Evolutionary conservation across 306 rosid species (phyloP), one percentile per base, ranked within the genome.

Genomic region (Citrullus mucosospermus): DNA sequence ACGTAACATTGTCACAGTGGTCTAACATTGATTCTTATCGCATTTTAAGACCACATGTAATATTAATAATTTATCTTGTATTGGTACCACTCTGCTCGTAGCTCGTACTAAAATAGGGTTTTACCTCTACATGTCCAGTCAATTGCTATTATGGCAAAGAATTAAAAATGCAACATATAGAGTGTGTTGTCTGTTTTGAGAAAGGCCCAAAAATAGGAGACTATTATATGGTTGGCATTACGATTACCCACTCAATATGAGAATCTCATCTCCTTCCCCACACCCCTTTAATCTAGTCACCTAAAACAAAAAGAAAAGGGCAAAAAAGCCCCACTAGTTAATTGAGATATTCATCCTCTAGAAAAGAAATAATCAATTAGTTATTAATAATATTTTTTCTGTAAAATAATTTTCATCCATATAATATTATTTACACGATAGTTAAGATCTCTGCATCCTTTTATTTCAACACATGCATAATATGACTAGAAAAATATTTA

Each of bases 201-300:
- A 11, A 13, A 41, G 4, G 30, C 51, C 48, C 14, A 34, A 38
- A 67, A 18, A 39, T 67, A 41, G 2, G 51, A 67, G 16, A n/a
- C 53, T n/a, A 67, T 67, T 67, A 67, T 67, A 67, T 38, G 74
- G 74, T 67, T 67, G 74, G 53, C 74, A 41, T 41, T 41, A 67
- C 16, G 34, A 34, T 65, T 34, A 65, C 46, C 48, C 48, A 63
- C 44, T 6, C 22, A 6, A 32, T 63, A 2, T 7, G 13, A 15
- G 6, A 63, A 63, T 32, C 70, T 0, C 43, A 28, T 61, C 18
- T 30, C 41, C 18, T 61, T 28, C 41, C 67, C 41, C 54, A 62
- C 69, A 62, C n/a, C 10, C 69, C 7, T 62, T 60, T 12, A 60
- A 60, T 60, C 7, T 60, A 25, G 14, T 25, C 66, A 30, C 38